These are phyloP conservation scores for Phytophthora kernoviae DNA, from an alignment of 352 stramenopile species.

Conservation along the genomic window DNA sequence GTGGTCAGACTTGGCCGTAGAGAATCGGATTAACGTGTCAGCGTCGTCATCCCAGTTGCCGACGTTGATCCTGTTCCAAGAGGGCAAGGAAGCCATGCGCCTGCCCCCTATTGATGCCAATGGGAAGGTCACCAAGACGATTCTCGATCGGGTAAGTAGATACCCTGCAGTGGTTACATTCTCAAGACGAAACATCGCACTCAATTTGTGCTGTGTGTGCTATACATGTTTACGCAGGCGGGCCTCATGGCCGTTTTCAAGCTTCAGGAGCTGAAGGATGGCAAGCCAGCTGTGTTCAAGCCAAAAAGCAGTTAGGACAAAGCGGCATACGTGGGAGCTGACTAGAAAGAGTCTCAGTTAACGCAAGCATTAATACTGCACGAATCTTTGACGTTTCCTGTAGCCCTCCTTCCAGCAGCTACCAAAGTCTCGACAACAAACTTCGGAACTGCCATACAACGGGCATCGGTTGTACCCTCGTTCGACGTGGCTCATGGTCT, in stretches of 20 bases:
- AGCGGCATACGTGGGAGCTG: too few species aligned
- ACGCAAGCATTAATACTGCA: too few species aligned
- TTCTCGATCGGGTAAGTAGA: slow-evolving; percentile 55
- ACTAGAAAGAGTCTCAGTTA: too few species aligned
- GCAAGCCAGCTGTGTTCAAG: slow-evolving; percentile 50
- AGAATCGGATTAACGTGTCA: slow-evolving; percentile 67
- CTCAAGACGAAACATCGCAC: too few species aligned
- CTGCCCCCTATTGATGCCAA: slow-evolving; percentile 61
- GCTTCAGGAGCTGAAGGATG: slow-evolving; percentile 57
- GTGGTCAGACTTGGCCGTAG: slow-evolving; percentile 61
- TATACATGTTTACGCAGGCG: slow-evolving; percentile 23
- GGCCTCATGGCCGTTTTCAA: slow-evolving; percentile 57
- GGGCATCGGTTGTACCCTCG: too few species aligned
- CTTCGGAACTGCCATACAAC: too few species aligned
- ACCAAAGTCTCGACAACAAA: too few species aligned
- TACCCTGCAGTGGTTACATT: too few species aligned
- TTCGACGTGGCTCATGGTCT: too few species aligned
- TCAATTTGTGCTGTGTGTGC: slow-evolving; percentile 3
- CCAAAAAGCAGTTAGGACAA: slow-evolving; percentile 29
- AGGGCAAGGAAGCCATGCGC: slow-evolving; percentile 58
- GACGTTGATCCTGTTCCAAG: slow-evolving; percentile 76
- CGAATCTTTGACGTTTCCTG: too few species aligned
- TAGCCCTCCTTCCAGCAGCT: too few species aligned
- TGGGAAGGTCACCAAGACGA: slow-evolving; percentile 59
- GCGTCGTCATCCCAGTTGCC: slow-evolving; percentile 72